Evolutionary conservation across 106 monocot genomes (phyloP), one percentile per base, ranked within the genome.

Genomic region (Platanthera zijinensis): DNA sequence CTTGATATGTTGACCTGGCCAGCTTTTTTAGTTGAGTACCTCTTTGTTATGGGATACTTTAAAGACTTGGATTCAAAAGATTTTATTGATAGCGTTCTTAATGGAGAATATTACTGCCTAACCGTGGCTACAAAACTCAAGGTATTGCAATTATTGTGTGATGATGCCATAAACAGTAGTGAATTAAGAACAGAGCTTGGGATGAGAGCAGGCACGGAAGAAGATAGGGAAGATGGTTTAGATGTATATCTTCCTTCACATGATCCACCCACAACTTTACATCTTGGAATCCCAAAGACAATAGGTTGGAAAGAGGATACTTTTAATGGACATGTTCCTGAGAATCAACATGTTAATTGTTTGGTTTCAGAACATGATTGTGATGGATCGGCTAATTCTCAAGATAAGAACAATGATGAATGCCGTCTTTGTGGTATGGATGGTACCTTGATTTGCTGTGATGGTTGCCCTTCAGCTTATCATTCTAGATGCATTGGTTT

Each of bases 401-500:
- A 73, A 25, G 95, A 95, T 82, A 84, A 79, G 45, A 96, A 96
- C 48, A 88, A 86, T 75, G 95, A 96, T 83, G 95, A 92, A 71
- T 96, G 95, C 73, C 47, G 78, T n/a, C 87, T 96, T 48, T 96
- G 92, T 83, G 86, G 90, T 30, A 96, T 96, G 95, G 92, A 96
- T 81, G 95, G 95, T 19, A 90, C 84, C 49, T 76, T 96, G 51
- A 77, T 96, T 57, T 96, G 95, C 62, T 92, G 95, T 80, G 95
- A 96, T 80, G 88, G 95, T 6, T 96, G 95, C 69, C 95, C 95
- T 54, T 92, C 89, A 7, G 92, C 90, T 22, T 96, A 96, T 67
- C 95, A 96, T 81, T 87, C 87, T 17, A 88, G 95, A 84, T 96
- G 95, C 78, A 96, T 96, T 81, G 95, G 95, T 10, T 74, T 90